Base-by-base conservation (phyloP, 2,329 filamentous ascomycete genomes). In the Fusarium nygamai region DNA sequence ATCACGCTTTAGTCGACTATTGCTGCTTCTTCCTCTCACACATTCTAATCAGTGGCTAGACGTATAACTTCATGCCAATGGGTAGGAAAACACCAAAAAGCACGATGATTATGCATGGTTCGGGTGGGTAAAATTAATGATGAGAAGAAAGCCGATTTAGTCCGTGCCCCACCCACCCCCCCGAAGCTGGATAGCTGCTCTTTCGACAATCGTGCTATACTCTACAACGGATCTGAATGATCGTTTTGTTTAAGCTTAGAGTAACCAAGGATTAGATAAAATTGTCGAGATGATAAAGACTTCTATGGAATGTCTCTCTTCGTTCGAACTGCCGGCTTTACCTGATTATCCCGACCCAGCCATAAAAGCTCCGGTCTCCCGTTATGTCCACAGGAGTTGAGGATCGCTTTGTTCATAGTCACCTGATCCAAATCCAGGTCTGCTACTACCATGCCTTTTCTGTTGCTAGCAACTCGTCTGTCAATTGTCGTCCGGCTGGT, bases 1-100 rank as follows among this genome's bases (percentile, higher is more conserved):
- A 16, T 5, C 27, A 8, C 10, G 24, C 10, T 20, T 29, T 29
- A 19, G 1, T 31, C 2, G 0, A 14, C 0, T 10, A 48, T 29
- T 22, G 27, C 6, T 8, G 6, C 1, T 16, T 29, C 4, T 22
- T 9, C 12, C 8, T 29, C 8, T 22, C 4, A 7, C 27, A 8
- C 29, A 29, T 29, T 29, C 19, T 20, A 20, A 14, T 20, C 13
- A 10, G 19, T 29, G 19, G 19, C 6, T 8, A 47, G 27, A 16
- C 20, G 6, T 19, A 8, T 1, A 47, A 29, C 17, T 12, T 14
- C 11, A 29, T 27, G 17, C 10, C 24, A 19, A 6, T 9, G 39
- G 5, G 8, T 16, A 5, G 8, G 6, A 17, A 43, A 16, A 44
- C 4, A 44, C 10, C 16, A 1, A 6, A 17, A 24, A 44, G 16